Base-by-base conservation (phyloP, 441 rosid species). In the Flueggea neowawraea region DNA sequence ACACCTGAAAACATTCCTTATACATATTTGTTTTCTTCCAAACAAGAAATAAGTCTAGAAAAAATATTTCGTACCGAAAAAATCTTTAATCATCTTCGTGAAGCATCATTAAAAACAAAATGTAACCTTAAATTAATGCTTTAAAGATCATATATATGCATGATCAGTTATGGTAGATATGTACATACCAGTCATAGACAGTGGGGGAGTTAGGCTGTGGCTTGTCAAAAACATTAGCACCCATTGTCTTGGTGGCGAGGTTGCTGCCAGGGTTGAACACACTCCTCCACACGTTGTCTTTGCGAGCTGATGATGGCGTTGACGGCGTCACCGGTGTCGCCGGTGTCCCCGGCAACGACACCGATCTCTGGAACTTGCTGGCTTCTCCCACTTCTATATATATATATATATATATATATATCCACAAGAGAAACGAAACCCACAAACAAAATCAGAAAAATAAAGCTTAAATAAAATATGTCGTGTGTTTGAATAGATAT, bases 181-280 rank as follows among this genome's bases (percentile, higher is more conserved):
- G 36, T 13, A 70, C 63, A 44, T 60, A 94, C 98, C 97, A 94
- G 82, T 94, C 98, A 63, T 94, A 94, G 57, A 89, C 91, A 36
- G 93, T 84, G 49, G 98, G 98, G 9, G 98, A 79, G 80, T 94
- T 90, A 0, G 98, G 84, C 51, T 85, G 90, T 2, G 82, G 50
- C 77, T 82, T 87, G 73, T 94, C 97, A 31, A 87, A 90, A 51
- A 87, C 64, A 33, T 80, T 75, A n/a, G 86, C 73, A 0, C 98
- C 98, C 41, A 82, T 74, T 15, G 67, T 66, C 78, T 9, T 87
- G 43, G 96, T 94, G 41, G 95, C 92, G 1, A 82, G 84, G 82
- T 93, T 90, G 78, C 98, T 93, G 2, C 98, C 98, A 0, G 97
- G 98, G 73, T 93, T 64, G 75, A 94, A 94, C 51, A 94, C 97